Evolutionary conservation across 306 rosid genomes (phyloP).

Genomic region (Malus sieversii): DNA sequence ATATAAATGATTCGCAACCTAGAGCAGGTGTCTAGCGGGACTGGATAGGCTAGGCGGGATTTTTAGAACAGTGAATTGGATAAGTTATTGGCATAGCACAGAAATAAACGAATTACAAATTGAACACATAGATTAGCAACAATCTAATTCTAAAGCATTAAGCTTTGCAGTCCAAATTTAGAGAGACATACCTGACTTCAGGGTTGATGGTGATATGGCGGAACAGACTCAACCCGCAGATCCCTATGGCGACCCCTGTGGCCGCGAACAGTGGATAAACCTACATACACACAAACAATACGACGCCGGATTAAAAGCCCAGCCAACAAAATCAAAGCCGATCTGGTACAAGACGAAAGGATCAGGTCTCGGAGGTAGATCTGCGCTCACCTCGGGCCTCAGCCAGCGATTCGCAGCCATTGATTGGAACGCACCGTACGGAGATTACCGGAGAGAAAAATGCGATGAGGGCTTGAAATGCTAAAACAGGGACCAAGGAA

Average conservation of each 20-base stretch:
- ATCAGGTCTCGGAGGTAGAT: constrained; percentile 1
- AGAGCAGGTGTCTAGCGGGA: too few species aligned
- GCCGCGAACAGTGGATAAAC: constrained; percentile 92
- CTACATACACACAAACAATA: constrained; percentile 23
- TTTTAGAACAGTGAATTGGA: too few species aligned
- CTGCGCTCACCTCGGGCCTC: constrained; percentile 61
- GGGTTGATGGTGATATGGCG: constrained; percentile 84
- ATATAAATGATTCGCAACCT: too few species aligned
- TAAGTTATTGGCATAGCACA: background rate
- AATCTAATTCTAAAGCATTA: background rate
- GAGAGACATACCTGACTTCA: constrained; percentile 71
- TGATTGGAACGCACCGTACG: background rate
- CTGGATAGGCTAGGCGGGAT: too few species aligned
- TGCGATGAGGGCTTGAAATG: background rate
- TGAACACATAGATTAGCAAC: background rate
- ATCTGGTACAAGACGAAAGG: background rate
- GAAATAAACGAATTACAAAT: background rate
- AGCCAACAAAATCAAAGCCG: background rate
- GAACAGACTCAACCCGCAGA: constrained; percentile 63
- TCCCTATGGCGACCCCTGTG: constrained; percentile 76
- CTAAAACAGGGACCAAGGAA: background rate
- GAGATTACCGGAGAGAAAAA: background rate
- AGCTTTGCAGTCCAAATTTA: background rate
- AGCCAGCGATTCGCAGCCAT: constrained; percentile 64
- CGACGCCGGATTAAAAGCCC: background rate